Evolutionary conservation across 2,329 filamentous ascomycete genomes (phyloP).

Genomic region (Colletotrichum coccodes): DNA sequence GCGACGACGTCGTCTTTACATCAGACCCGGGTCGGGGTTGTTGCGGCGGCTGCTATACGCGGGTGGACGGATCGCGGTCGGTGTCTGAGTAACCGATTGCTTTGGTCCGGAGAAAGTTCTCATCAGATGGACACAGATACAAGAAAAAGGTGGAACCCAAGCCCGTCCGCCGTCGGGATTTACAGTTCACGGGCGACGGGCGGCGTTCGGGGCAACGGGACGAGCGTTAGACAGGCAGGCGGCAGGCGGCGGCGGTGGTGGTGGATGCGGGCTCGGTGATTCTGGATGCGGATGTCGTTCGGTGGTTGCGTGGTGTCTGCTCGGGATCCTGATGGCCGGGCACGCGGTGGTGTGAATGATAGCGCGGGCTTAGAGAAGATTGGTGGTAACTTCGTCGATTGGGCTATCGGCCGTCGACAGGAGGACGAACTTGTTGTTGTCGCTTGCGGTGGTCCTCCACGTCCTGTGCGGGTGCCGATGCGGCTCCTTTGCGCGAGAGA

Average conservation of each 20-base stretch:
- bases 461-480: not conserved
- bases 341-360: not conserved
- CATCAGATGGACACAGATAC: not conserved
- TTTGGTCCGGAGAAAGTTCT: not conserved
- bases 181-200: slow-evolving; percentile 11
- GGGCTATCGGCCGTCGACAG: not conserved
- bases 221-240: not conserved
- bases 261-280: not conserved
- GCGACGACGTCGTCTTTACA: slow-evolving; percentile 10
- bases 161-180: not conserved
- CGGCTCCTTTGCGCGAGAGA: not conserved
- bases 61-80: not conserved
- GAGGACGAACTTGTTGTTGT: not conserved
- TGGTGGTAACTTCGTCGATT: not conserved
- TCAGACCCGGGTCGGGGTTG: slow-evolving; percentile 4
- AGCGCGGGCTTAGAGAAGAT: not conserved
- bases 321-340: slow-evolving; percentile 18
- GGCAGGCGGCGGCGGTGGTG: not conserved
- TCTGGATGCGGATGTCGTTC: slow-evolving; percentile 20
- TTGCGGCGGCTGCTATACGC: not conserved
- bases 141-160: slow-evolving; percentile 1
- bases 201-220: not conserved
- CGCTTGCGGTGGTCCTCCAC: not conserved
- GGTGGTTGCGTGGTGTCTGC: slow-evolving; percentile 12
- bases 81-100: not conserved